A percentile compares a stretch with the other conserved stretches of the same genome.
Conservation (phyloP, 169 alveolate genomes). For the Neospora caninum region DNA sequence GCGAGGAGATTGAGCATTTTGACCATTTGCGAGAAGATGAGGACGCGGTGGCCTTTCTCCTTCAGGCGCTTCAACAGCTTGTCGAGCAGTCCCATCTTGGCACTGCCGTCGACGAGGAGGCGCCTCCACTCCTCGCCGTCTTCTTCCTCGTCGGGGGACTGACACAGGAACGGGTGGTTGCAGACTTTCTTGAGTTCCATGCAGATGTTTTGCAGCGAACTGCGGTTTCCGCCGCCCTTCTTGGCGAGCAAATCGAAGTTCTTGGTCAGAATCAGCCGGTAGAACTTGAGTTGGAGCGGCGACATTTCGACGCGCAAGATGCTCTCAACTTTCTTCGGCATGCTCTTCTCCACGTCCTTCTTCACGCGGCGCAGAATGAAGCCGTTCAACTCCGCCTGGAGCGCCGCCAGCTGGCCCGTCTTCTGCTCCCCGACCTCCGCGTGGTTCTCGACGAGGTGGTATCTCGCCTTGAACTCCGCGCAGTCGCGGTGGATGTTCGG, state of each 20-base stretch:
- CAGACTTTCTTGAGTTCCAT: conserved; percentile 98
- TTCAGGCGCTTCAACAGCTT: conserved; percentile 89
- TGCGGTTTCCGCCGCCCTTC: conserved; percentile 87
- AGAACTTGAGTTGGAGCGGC: conserved; percentile 88
- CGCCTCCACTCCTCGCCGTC: background rate
- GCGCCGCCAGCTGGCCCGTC: conserved; percentile 84
- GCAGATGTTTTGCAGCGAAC: conserved; percentile 85
- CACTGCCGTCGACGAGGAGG: conserved; percentile 73
- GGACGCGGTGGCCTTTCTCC: conserved; percentile 89
- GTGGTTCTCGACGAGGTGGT: conserved; percentile 87
- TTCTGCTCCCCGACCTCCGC: conserved; percentile 88
- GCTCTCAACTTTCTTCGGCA: conserved; percentile 91
- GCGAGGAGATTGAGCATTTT: conserved; percentile 90
- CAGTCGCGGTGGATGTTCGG: conserved; percentile 83
- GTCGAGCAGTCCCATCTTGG: conserved; percentile 95
- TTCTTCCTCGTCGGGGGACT: conserved; percentile 89
- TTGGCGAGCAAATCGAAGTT: conserved; percentile 90
- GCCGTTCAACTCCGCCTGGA: conserved; percentile 86
- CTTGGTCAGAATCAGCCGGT: conserved; percentile 86
- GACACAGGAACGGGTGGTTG: conserved; percentile 98
- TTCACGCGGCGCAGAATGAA: conserved; percentile 89
- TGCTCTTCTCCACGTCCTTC: conserved; percentile 90
- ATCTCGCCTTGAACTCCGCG: conserved; percentile 84
- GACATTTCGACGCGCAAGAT: conserved; percentile 90
- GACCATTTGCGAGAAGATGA: conserved; percentile 94